Percentiles rank a stretch among this genome's conserved stretches.
Evolutionary conservation across 139 green algal genomes (phyloP).

Genomic region (Chloropicon primus): DNA sequence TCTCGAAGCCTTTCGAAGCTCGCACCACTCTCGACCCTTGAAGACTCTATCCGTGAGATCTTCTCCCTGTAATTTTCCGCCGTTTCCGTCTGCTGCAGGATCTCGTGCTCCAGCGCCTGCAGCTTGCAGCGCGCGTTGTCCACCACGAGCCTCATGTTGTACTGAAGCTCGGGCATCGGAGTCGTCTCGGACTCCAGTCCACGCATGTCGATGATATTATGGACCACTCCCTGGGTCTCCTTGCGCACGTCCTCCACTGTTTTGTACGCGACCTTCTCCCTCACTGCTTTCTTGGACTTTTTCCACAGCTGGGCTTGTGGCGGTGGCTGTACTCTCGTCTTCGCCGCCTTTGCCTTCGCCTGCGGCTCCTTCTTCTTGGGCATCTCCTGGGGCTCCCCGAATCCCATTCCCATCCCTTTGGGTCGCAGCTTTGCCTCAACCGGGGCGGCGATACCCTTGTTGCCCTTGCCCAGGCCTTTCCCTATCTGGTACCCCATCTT

Average conservation of each 20-base stretch:
- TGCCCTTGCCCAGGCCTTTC: constrained; percentile 38
- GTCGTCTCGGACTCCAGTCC: constrained; percentile 52
- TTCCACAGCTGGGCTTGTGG: constrained; percentile 23
- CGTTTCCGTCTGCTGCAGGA: constrained; percentile 61
- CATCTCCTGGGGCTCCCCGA: constrained; percentile 25
- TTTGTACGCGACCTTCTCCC: constrained; percentile 27
- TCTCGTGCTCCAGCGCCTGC: constrained; percentile 50
- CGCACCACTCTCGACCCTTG: not conserved
- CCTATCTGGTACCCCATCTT: constrained; percentile 88
- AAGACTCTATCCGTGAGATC: not conserved
- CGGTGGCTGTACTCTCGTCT: not conserved
- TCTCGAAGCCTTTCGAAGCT: not conserved
- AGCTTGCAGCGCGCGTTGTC: constrained; percentile 81
- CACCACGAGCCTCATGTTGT: constrained; percentile 92
- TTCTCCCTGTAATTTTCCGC: not conserved
- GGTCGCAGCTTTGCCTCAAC: constrained; percentile 73
- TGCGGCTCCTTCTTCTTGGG: constrained; percentile 8
- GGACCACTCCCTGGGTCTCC: constrained; percentile 9
- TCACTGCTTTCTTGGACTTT: constrained; percentile 14
- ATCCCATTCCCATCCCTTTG: constrained; percentile 93
- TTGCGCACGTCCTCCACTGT: constrained; percentile 72
- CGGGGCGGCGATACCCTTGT: constrained; percentile 70
- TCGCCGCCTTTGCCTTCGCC: constrained; percentile 3
- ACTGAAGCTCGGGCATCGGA: constrained; percentile 91
- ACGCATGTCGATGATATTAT: constrained; percentile 85